phyloP scores from a whole-genome alignment of 148 eudicot genomes.

The Fagopyrum esculentum region DNA sequence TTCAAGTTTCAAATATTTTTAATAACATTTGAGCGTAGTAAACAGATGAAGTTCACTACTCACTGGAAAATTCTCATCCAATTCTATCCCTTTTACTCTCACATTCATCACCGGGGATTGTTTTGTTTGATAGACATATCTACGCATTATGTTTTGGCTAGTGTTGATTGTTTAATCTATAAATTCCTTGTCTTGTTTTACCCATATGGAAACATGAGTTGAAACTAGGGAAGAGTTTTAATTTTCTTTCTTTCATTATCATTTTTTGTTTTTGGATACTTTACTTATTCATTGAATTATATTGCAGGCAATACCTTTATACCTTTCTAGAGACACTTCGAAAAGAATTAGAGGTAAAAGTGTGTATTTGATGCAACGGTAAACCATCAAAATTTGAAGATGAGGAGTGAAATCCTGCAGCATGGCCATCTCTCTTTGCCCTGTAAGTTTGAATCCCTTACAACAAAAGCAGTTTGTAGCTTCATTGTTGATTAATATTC shows the following conservation, averaged over 20 bases:
- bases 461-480: neutral
- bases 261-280: neutral
- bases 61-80: neutral
- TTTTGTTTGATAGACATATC: neutral
- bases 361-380: neutral
- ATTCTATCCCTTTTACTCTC: neutral
- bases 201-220: neutral
- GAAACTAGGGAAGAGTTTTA: too few relatives aligned
- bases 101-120: neutral
- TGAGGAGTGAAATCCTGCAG: slow-evolving; percentile 6
- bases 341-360: neutral
- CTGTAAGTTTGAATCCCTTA: neutral
- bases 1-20: too few relatives aligned
- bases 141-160: neutral
- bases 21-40: neutral
- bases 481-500: neutral
- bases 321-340: too few relatives aligned
- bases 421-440: slow-evolving; percentile 9
- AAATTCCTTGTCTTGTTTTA: neutral
- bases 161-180: neutral
- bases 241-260: too few relatives aligned
- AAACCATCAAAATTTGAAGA: neutral
- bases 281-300: neutral
- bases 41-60: neutral
- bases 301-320: slow-evolving; percentile 12